Base-by-base conservation (phyloP, 129 eudicot genomes). In the Sambucus nigra region DNA sequence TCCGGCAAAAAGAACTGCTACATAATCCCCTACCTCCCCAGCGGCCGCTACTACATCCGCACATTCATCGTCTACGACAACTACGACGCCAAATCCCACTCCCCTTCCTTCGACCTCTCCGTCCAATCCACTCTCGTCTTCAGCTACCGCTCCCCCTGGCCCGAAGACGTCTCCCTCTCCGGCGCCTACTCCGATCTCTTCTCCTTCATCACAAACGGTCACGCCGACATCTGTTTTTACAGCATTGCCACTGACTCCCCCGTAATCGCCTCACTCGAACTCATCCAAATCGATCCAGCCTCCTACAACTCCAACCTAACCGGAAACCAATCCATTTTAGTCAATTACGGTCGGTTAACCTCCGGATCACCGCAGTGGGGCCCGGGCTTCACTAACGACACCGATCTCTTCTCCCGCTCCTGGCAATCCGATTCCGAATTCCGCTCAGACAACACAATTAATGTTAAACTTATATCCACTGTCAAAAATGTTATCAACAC, bases 241-340 rank as follows among this genome's bases (percentile, higher is more conserved):
- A 82, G 94, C 68, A 86, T 92, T 50, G 96, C 94, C 35, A 92
- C 99, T 25, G 99, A 92, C 66, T 66, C 95, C 9, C 99, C 99
- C 1, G 83, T 92, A 0, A 71, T 92, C 24, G 94, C 79, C 15
- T 86, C 99, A 9, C 51, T 92, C 5, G 78, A 86, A 68, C 62
- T 92, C 7, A 44, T 69, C 44, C 83, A 77, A 65, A 71, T 86
- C 48, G 94, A 82, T 59, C 76, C 78, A 23, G 76, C 73, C 25
- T 69, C 99, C 0, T 92, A 92, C 51, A 73, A 74, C 47, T 51
- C 86, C 2, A 53, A 5, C 20, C 57, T 65, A 2, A 73, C 72
- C 1, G 81, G 78, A 2, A 74, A 65, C 20, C 57, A 60, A 0
- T 64, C 82, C 6, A 63, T 86, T 41, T 59, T 92, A 25, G 95